These are phyloP conservation scores for Rhizophora mangle DNA, from an alignment of 345 rosid genomes.

Conservation along the genomic window DNA sequence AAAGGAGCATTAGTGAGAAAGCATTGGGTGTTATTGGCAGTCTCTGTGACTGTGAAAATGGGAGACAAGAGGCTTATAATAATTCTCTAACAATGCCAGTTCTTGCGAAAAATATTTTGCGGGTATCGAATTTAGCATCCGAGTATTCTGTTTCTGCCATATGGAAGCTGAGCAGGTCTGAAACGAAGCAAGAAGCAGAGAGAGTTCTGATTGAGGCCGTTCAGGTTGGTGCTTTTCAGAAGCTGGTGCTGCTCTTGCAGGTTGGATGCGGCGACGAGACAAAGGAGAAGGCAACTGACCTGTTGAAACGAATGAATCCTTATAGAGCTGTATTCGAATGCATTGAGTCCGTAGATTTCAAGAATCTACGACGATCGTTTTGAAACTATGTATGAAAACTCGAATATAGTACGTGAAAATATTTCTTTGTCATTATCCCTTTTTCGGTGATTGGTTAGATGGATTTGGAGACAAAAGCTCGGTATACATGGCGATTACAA, in stretches of 20 bases:
- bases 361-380: constrained; percentile 55
- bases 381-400: constrained; percentile 14
- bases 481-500: no score
- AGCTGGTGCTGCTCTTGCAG: constrained; percentile 52
- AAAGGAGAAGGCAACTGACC: constrained; percentile 53
- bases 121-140: constrained; percentile 37
- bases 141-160: constrained; percentile 41
- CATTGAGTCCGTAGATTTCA: constrained; percentile 55
- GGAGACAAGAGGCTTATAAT: constrained; percentile 31
- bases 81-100: constrained; percentile 43
- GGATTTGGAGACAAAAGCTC: no score
- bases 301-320: constrained; percentile 58
- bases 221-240: constrained; percentile 58
- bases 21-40: constrained; percentile 33
- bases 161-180: constrained; percentile 42
- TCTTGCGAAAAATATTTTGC: constrained; percentile 45
- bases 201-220: constrained; percentile 36
- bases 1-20: constrained; percentile 34
- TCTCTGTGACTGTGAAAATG: constrained; percentile 34
- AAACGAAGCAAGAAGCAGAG: constrained; percentile 21
- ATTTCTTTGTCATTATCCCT: background rate
- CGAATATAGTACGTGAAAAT: no score
- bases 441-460: no score
- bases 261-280: constrained; percentile 45
- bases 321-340: constrained; percentile 51